These are phyloP conservation scores for Xylaria hypoxylon DNA, from an alignment of 2,329 filamentous ascomycete genomes.

Conservation along the genomic window DNA sequence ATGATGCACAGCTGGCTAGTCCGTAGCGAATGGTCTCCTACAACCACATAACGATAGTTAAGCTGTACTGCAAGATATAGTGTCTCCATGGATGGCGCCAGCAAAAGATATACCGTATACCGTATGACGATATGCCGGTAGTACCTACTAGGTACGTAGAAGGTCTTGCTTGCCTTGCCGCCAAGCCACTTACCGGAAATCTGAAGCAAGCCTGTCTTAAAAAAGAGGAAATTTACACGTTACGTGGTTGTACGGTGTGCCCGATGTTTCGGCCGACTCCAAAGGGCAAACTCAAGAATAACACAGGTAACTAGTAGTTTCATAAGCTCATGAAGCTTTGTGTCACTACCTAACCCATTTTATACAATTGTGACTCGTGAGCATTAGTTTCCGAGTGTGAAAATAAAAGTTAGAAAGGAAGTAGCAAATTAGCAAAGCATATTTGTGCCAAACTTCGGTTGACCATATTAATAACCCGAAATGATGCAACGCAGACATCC, in stretches of 20 bases:
- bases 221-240: constrained; percentile 6
- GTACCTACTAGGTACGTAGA: neutral
- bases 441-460: too few relatives aligned
- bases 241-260: neutral
- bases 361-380: neutral
- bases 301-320: neutral
- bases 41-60: neutral
- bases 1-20: neutral
- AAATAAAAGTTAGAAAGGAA: neutral
- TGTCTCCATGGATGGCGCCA: neutral
- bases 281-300: constrained; percentile 2
- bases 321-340: neutral
- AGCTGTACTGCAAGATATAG: neutral
- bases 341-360: neutral
- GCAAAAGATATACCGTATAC: neutral
- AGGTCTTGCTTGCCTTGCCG: neutral
- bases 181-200: neutral
- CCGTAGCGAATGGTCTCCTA: neutral
- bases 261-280: neutral
- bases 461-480: too few relatives aligned
- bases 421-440: neutral
- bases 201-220: neutral
- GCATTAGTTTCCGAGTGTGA: neutral
- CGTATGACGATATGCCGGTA: too few relatives aligned
- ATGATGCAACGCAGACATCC: too few relatives aligned